Base-by-base conservation (phyloP, 768 basidiomycete genomes). In the Chalciporus sphaerocephalus region DNA sequence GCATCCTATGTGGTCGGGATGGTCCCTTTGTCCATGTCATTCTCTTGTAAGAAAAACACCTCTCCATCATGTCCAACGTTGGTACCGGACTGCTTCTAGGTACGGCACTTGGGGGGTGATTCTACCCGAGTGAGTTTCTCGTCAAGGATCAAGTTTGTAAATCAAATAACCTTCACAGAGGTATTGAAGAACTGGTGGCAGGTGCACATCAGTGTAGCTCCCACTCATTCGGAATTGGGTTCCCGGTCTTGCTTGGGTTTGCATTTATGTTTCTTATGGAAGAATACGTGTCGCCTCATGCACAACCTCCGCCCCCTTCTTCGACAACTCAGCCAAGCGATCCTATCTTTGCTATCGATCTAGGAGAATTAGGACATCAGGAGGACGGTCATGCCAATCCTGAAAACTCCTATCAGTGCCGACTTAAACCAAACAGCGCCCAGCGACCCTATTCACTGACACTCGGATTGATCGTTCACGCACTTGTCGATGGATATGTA, bases 81-180 rank as follows among this genome's bases (percentile, higher is more conserved):
- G 87, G 90, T 10, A 87, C 87, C 7, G 94, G 94, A 10, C 69
- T 97, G 10, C 74, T 98, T 15, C 75, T 96, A 12, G 94, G 94
- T 4, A 86, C 94, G 2, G 92, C 91, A 0, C 68, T 97, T 51
- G 90, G 90, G 90, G 90, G 11, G 81, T 98, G 20, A 91, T 97
- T 52, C 84, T 97, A 42, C 94, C 95, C 28, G 94, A 96, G 87
- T 93, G 66, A 63, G 87, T 82, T 13, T 28, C 35, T 28, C 12
- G 16, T n/a, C 5, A 18, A 9, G 18, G 46, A 40, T 22, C 7
- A 22, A 37, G 15, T 17, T 23, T 5, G 23, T 40, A 11, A 18
- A 27, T 40, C 25, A 48, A 35, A 34, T 23, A 36, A 13, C 32
- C 23, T 20, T 43, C n/a, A 22, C 58, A 90, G 88, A 68, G 89